Evolutionary conservation across 164 flowering plant genomes (phyloP), one percentile per base, ranked within the genome.

Genomic region (Liriodendron chinense): DNA sequence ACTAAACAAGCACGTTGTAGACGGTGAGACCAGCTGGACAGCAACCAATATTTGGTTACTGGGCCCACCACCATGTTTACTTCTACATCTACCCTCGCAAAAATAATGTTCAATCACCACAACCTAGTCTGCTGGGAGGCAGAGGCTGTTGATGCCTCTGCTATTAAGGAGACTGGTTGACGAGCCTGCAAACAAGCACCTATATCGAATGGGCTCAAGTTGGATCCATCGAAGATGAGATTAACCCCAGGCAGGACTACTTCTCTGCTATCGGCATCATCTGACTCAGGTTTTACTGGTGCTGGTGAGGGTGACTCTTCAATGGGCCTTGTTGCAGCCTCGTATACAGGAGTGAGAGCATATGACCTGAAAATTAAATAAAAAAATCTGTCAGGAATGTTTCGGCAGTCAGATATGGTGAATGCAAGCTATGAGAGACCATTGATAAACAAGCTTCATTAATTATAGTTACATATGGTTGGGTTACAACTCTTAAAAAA

Each of bases 141-240:
- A 77, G 98, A 89, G 47, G 90, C 87, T 21, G 87, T 80, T 25
- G 97, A 89, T 28, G 99, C 98, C 75, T 96, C 99, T 73, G 94
- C 87, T 78, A 96, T 89, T 73, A 96, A 84, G 65, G 91, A 84
- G 70, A 91, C 85, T 28, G 99, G 98, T 82, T 88, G 97, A 64
- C 97, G 97, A 82, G 95, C 99, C 88, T 96, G 99, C 67, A 91
- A 87, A 82, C 98, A 96, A 80, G 98, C 94, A 72, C 92, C 91
- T 47, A 96, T 94, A 66, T 96, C 99, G 26, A 96, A 96, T 28
- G 94, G 96, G 67, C 83, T 89, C 86, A 96, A 84, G 80, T 87
- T 90, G 73, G 89, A 82, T 74, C 99, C 98, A 79, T 96, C 99
- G 74, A 90, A 96, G 53, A 96, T 79, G 71, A 96, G 94, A 86